Base-by-base conservation (phyloP, 1,284 basidiomycete species). In the Sanguinoderma infundibulare region DNA sequence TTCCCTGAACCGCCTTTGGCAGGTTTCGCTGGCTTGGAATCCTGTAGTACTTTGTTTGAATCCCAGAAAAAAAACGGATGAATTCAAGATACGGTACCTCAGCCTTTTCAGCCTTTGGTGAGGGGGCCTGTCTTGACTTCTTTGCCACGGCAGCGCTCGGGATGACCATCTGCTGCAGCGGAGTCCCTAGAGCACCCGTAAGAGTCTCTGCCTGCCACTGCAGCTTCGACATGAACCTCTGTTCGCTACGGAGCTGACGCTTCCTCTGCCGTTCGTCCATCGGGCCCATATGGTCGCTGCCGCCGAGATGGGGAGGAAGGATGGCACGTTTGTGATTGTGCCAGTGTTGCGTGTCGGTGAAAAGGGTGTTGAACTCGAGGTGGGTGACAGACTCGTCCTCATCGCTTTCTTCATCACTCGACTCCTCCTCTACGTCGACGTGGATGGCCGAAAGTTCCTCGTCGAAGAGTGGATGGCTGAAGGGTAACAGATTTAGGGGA, bases 161-260 rank as follows among this genome's bases (percentile, higher is more conserved):
- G 59, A 90, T 89, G 17, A 81, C 76, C 35, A 85, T 80, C 58
- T 80, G 81, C 67, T 83, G 76, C 35, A 90, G 74, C 3, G 73
- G 73, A 0, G 75, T 76, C 0, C 89, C 88, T 0, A 79, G 77
- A 1, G 87, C 86, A 0, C 89, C 88, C 0, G 85, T 87, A 59
- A 91, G 69, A 1, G 87, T 87, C 42, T 80, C 81, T 6, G 89
- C 87, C 49, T 86, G 85, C 59, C 78, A 74, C 61, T 87, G 85
- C 60, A 90, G 67, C 17, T 68, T 75, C 28, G 78, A 73, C 83
- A 87, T 87, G 70, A 83, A 84, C 2, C 79, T 73, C 67, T 91
- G 89, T 17, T 86, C 78, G 20, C 69, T 68, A 17, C 76, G 73
- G 50, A 86, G 74, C 51, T 70, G 72, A 62, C 74, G 77, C 60